phyloP scores from a whole-genome alignment of 179 eudicot genomes.

The Gypsophila paniculata region DNA sequence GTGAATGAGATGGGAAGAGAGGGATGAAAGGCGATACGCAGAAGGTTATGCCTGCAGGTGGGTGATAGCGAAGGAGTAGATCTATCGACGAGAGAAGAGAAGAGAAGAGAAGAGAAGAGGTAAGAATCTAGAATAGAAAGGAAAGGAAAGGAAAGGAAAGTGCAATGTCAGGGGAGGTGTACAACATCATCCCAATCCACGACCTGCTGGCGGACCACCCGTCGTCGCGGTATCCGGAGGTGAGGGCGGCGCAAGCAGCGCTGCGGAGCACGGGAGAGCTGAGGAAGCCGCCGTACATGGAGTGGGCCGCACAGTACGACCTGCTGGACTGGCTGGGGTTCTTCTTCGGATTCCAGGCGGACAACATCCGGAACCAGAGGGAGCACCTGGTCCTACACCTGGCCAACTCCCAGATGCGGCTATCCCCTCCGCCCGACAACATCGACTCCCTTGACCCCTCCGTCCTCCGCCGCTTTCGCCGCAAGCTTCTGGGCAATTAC shows the following conservation, averaged over 20 bases:
- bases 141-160: no score
- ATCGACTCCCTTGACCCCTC: conserved; percentile 57
- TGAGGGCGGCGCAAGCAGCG: conserved; percentile 77
- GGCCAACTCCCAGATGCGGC: conserved; percentile 82
- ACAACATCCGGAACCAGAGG: conserved; percentile 71
- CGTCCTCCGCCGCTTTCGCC: conserved; percentile 63
- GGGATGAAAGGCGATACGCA: no score
- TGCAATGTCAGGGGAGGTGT: conserved; percentile 22
- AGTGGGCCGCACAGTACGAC: conserved; percentile 58
- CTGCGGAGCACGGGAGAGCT: conserved; percentile 71
- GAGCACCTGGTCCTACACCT: conserved; percentile 85
- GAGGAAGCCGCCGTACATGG: conserved; percentile 58
- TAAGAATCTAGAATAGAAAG: no score
- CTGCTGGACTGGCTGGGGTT: conserved; percentile 82
- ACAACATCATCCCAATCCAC: conserved; percentile 89
- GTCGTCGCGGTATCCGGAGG: conserved; percentile 80
- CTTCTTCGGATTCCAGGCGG: conserved; percentile 76
- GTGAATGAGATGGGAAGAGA: no score
- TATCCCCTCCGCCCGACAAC: conserved; percentile 65
- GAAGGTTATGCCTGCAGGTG: no score
- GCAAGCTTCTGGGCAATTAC: conserved; percentile 52
- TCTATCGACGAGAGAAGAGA: no score
- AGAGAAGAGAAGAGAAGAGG: no score
- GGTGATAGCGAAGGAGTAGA: no score
- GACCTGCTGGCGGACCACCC: conserved; percentile 90